A percentile compares a stretch with the other conserved stretches of the same genome.
Evolutionary conservation across 2,329 filamentous ascomycete species (phyloP).

Genomic region (Biscogniauxia marginata): DNA sequence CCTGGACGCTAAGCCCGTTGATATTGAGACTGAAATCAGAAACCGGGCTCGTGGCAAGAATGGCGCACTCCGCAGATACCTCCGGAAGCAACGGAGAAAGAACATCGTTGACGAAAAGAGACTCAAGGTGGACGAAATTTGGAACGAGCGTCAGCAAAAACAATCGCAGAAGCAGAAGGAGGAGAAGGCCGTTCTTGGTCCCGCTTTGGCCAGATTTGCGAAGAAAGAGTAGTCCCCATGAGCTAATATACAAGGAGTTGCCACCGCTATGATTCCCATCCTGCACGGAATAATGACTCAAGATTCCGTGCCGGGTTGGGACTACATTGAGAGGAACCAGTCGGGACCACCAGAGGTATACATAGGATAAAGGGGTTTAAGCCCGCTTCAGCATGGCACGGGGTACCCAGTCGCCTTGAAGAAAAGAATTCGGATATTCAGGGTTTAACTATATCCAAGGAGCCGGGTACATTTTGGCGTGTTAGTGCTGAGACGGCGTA

Average conservation of each 20-base stretch:
- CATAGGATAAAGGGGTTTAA: not conserved
- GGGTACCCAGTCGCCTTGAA: not conserved
- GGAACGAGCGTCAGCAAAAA: conserved; percentile 68
- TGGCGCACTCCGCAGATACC: conserved; percentile 79
- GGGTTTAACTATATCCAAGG: not conserved
- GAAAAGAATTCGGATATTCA: not conserved
- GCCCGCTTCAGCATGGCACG: no score
- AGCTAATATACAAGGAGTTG: not conserved
- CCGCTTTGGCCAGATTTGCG: conserved; percentile 82
- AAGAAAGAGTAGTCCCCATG: conserved; percentile 60
- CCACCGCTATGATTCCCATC: not conserved
- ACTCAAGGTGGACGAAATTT: conserved; percentile 79
- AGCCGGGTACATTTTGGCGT: not conserved
- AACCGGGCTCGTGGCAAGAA: conserved; percentile 89
- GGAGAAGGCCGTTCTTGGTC: conserved; percentile 73
- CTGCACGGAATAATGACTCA: not conserved
- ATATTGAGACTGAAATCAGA: conserved; percentile 60
- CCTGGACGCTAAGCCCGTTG: conserved; percentile 66
- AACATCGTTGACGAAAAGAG: conserved; percentile 97
- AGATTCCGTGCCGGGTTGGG: not conserved
- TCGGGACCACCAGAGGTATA: not conserved
- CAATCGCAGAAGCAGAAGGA: conserved; percentile 62
- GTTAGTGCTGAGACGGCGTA: not conserved
- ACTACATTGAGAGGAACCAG: not conserved
- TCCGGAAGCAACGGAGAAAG: conserved; percentile 87